These are phyloP conservation scores for Phanerochaete sordida DNA, from an alignment of 768 basidiomycete species.

Conservation along the genomic window DNA sequence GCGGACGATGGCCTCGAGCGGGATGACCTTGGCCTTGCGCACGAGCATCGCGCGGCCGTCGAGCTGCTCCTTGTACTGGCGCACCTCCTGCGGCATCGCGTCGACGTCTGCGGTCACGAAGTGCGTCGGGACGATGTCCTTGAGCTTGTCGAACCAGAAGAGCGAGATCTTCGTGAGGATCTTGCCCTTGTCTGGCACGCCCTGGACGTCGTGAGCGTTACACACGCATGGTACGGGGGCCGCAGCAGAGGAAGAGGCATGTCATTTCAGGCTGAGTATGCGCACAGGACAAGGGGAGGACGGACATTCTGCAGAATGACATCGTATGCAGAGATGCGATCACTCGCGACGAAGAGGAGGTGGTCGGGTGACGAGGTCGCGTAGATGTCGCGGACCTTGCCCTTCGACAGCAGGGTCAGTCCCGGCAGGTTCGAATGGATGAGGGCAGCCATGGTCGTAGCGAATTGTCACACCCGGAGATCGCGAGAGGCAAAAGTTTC, in stretches of 20 bases:
- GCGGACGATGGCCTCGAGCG: slow-evolving; percentile 92
- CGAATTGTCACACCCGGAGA: too few species aligned
- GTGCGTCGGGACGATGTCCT: slow-evolving; percentile 82
- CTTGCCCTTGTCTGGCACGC: slow-evolving; percentile 91
- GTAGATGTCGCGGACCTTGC: slow-evolving; percentile 98
- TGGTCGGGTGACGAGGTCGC: slow-evolving; percentile 61
- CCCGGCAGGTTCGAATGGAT: slow-evolving; percentile 55
- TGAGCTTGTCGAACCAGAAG: slow-evolving; percentile 92
- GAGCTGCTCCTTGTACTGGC: slow-evolving; percentile 70
- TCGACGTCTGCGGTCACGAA: slow-evolving; percentile 74
- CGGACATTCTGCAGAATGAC: slow-evolving; percentile 90
- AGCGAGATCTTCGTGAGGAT: slow-evolving; percentile 86
- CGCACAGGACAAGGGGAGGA: slow-evolving; percentile 15
- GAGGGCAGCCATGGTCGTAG: slow-evolving; percentile 30
- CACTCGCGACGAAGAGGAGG: slow-evolving; percentile 91
- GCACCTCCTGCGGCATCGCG: slow-evolving; percentile 80
- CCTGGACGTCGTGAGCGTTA: slow-evolving; percentile 43
- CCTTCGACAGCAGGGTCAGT: slow-evolving; percentile 74
- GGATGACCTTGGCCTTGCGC: slow-evolving; percentile 80
- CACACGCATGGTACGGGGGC: not conserved
- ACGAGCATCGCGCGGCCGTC: slow-evolving; percentile 91
- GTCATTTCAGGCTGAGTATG: slow-evolving; percentile 1
- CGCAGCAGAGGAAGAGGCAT: not conserved
- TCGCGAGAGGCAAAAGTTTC: not conserved
- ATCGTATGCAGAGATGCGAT: slow-evolving; percentile 96